Percentiles rank a stretch among this genome's conserved stretches.
Evolutionary conservation across 306 rosid genomes (phyloP).

Genomic region (Vigna hirtella): DNA sequence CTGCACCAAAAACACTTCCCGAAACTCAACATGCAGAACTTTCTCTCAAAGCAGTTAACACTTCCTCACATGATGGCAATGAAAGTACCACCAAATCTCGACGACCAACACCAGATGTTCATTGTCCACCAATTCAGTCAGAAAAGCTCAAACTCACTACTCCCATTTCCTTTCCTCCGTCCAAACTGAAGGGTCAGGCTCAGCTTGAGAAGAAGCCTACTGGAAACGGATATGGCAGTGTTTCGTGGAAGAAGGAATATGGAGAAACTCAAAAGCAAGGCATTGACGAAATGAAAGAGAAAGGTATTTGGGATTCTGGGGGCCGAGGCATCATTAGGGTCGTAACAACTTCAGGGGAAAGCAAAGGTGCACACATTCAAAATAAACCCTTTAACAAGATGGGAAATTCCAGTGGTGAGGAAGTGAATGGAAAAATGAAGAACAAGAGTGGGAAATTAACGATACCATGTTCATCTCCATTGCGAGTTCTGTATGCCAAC

Average conservation of each 20-base stretch:
- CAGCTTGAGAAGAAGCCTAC: slow-evolving; percentile 50
- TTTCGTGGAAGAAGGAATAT: too few relatives aligned
- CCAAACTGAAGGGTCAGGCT: slow-evolving; percentile 41
- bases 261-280: too few relatives aligned
- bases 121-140: slow-evolving; percentile 36
- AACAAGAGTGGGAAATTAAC: too few relatives aligned
- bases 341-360: slow-evolving; percentile 78
- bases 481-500: slow-evolving; percentile 56
- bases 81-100: slow-evolving; percentile 37
- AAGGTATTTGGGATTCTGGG: too few relatives aligned
- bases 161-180: slow-evolving; percentile 52
- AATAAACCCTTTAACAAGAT: slow-evolving; percentile 43
- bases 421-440: too few relatives aligned
- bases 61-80: slow-evolving; percentile 10
- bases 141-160: slow-evolving; percentile 42
- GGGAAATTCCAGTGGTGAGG: too few relatives aligned
- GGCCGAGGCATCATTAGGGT: too few relatives aligned
- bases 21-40: background rate
- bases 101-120: slow-evolving; percentile 36
- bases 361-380: slow-evolving; percentile 81
- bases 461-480: background rate
- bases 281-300: too few relatives aligned
- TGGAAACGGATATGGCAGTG: background rate
- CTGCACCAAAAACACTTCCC: background rate
- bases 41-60: background rate